Base-by-base conservation (phyloP, 148 eudicot genomes). In the Diospyros kaki region DNA sequence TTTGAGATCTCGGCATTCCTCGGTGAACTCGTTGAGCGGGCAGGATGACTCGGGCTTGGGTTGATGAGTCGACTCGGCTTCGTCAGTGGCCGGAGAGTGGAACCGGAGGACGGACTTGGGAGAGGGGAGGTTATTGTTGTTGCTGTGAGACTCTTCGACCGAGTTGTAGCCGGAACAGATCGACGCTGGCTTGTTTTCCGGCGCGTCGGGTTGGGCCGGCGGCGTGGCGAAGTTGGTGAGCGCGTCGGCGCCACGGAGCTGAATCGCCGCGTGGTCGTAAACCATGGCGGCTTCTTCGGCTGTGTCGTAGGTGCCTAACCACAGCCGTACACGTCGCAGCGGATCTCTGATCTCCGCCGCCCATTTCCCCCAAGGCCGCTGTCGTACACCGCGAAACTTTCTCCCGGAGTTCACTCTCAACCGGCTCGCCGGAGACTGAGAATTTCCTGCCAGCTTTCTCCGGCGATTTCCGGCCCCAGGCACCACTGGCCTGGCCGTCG, bases 291-390 rank as follows among this genome's bases (percentile, higher is more conserved):
- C 97, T 41, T 92, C 97, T 54, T 92, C 97, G 5, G 97, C 94
- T 0, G 97, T 92, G 4, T 90, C 86, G 59, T 84, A 92, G 1
- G 97, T 92, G 1, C 94, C 97, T 4, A 90, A 71, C 94, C 97
- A 90, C 4, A 92, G 81, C 74, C 94, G 80, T 15, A 83, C 89
- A 64, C 92, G 88, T 63, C 84, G 63, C 38, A 59, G n/a, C 1
- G 94, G 97, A 69, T 89, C 97, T 68, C 94, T 73, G n/a, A 92
- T 92, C 88, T 92, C 94, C 52, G 94, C 92, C 73, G 97, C 93
- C 94, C 91, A 89, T 78, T 88, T 88, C 0, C 94, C 94, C 93
- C 93, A 89, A 2, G 96, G 93, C 56, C 96, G 69, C 66, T 89
- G 93, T 46, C 96, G 75, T 11, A 91, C 96, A 8, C 96, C 96